Conservation (phyloP, 768 basidiomycete genomes). For the Calocybe gangraenosa region DNA sequence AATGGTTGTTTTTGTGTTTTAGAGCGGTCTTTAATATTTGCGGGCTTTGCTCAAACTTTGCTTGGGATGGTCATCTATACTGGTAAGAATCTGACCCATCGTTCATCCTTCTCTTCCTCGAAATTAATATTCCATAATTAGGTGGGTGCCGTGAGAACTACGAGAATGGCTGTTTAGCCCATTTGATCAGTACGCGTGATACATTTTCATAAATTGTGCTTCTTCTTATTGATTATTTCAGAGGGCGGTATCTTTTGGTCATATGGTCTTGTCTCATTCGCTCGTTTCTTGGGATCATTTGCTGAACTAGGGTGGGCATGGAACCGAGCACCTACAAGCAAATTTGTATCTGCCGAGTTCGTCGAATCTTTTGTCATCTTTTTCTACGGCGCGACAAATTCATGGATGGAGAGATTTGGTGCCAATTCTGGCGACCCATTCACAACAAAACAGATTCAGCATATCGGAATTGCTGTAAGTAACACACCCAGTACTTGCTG, state of each 20-base stretch:
- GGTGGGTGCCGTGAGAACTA: constrained; percentile 78
- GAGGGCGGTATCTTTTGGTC: constrained; percentile 92
- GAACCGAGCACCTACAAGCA: constrained; percentile 63
- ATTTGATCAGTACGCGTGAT: constrained; percentile 74
- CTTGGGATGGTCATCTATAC: constrained; percentile 80
- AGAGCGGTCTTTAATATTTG: constrained; percentile 65
- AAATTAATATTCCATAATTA: constrained; percentile 17
- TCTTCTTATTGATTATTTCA: constrained; percentile 24
- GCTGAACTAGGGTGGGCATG: constrained; percentile 92
- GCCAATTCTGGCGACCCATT: constrained; percentile 76
- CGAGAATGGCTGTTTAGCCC: constrained; percentile 81
- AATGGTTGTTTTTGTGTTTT: constrained; percentile 45
- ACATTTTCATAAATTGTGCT: constrained; percentile 1
- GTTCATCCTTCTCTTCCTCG: constrained; percentile 8
- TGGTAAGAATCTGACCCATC: too few relatives aligned
- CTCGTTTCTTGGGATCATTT: constrained; percentile 91
- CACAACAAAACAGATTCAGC: constrained; percentile 89
- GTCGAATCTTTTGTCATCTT: constrained; percentile 81
- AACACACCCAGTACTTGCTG: too few relatives aligned
- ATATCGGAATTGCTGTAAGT: constrained; percentile 86
- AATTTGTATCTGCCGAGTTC: constrained; percentile 64
- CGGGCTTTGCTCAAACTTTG: constrained; percentile 62
- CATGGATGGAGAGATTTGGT: constrained; percentile 97
- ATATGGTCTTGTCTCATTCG: constrained; percentile 85
- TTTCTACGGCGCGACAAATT: constrained; percentile 84